phyloP scores from a whole-genome alignment of 1,284 basidiomycete species.

The Apiotrichum brassicae region DNA sequence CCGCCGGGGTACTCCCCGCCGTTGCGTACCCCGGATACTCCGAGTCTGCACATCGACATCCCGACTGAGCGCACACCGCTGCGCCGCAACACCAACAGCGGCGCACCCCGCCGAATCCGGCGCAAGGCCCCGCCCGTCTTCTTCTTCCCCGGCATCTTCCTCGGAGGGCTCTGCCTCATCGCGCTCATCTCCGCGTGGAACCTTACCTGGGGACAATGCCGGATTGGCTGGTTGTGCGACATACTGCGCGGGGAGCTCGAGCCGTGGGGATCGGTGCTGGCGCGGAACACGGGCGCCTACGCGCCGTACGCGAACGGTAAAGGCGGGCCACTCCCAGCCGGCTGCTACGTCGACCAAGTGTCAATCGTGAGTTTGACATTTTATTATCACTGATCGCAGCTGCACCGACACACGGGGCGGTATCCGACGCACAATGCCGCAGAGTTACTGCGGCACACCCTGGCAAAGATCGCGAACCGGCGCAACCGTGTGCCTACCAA shows the following conservation, averaged over 20 bases:
- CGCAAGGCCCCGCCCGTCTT: conserved; percentile 59
- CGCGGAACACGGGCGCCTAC: conserved; percentile 35
- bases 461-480: conserved; percentile 46
- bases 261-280: conserved; percentile 25
- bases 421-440: conserved; percentile 61
- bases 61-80: no score
- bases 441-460: conserved; percentile 50
- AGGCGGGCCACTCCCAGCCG: conserved; percentile 27
- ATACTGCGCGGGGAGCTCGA: conserved; percentile 20
- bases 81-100: no score
- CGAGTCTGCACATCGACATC: no score
- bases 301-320: conserved; percentile 25
- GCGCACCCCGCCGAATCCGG: conserved; percentile 6
- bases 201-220: conserved; percentile 47
- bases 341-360: conserved; percentile 40
- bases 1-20: no score
- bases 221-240: conserved; percentile 27
- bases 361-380: conserved; percentile 28
- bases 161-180: conserved; percentile 71
- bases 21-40: no score
- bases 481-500: conserved; percentile 26
- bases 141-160: conserved; percentile 65
- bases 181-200: conserved; percentile 64
- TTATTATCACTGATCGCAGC: conserved; percentile 46
- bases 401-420: conserved; percentile 78